A percentile compares a stretch with the other conserved stretches of the same genome.
Conservation (phyloP, 2,329 filamentous ascomycete species). For the Canariomyces notabilis region DNA sequence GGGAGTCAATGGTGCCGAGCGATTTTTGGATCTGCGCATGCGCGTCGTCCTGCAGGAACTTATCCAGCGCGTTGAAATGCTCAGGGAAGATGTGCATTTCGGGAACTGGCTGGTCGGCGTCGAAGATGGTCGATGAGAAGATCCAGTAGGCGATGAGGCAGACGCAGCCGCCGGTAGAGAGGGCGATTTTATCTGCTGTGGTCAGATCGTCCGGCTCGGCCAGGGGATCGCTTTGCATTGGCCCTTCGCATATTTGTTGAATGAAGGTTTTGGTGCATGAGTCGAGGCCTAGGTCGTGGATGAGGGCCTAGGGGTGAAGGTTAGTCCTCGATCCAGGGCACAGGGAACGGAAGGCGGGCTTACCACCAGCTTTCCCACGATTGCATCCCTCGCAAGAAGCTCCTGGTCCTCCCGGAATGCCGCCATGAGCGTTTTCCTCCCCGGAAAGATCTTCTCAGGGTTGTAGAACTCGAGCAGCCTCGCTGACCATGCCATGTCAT, state of each 20-base stretch:
- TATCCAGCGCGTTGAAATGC: constrained; percentile 49
- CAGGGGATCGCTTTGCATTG: constrained; percentile 42
- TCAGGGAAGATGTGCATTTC: constrained; percentile 56
- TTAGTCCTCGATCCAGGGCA: constrained; percentile 3
- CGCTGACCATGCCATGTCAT: constrained; percentile 56
- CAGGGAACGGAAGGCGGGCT: constrained; percentile 28
- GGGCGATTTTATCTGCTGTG: constrained; percentile 45
- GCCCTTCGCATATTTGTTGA: constrained; percentile 38
- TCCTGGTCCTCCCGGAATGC: constrained; percentile 60
- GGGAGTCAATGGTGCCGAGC: constrained; percentile 53
- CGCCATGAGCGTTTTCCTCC: constrained; percentile 56
- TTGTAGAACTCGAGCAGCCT: constrained; percentile 64
- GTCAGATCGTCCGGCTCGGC: constrained; percentile 27
- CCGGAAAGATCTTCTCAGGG: constrained; percentile 58
- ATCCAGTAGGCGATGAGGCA: constrained; percentile 58
- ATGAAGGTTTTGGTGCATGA: constrained; percentile 43
- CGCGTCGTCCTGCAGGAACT: constrained; percentile 48
- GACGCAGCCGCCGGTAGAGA: constrained; percentile 55
- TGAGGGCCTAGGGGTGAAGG: constrained; percentile 51
- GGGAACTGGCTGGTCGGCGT: constrained; percentile 49
- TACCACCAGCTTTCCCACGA: constrained; percentile 68
- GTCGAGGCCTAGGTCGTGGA: constrained; percentile 55
- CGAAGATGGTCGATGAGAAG: constrained; percentile 58
- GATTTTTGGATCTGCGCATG: constrained; percentile 44
- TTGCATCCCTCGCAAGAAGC: constrained; percentile 56